Percentiles rank a stretch among this genome's conserved stretches.
Conservation (phyloP, 2,329 filamentous ascomycete species). For the Pseudogymnoascus pannorum region DNA sequence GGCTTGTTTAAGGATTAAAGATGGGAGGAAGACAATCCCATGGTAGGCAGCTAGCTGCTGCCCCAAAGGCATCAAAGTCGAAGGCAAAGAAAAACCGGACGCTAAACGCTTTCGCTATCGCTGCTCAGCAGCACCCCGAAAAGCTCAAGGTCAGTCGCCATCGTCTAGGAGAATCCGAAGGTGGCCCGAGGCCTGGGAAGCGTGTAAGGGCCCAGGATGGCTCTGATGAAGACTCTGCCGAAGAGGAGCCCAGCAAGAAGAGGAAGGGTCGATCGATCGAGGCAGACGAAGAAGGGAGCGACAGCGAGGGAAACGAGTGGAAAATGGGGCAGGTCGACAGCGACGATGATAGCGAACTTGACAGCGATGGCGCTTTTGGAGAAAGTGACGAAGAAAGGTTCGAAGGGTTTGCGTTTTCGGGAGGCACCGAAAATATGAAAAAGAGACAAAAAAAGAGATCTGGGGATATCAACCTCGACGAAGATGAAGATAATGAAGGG, state of each 20-base stretch:
- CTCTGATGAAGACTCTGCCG: conserved; percentile 35
- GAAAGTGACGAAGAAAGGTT: conserved; percentile 65
- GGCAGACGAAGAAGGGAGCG: conserved; percentile 48
- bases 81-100: conserved; percentile 39
- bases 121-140: conserved; percentile 48
- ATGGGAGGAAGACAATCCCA: conserved; percentile 32
- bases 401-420: conserved; percentile 59
- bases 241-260: conserved; percentile 30
- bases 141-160: conserved; percentile 45
- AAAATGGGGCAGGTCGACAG: conserved; percentile 56
- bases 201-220: conserved; percentile 31
- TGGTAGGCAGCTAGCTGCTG: conserved; percentile 25
- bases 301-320: conserved; percentile 64
- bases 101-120: conserved; percentile 55
- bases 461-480: conserved; percentile 43
- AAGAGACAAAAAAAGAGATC: conserved; percentile 40
- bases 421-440: conserved; percentile 45
- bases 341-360: conserved; percentile 61
- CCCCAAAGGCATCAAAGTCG: conserved; percentile 34
- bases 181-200: conserved; percentile 33
- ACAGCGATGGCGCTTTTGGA: conserved; percentile 66
- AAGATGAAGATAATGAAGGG: conserved; percentile 31
- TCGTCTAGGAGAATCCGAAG: conserved; percentile 48
- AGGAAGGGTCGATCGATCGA: conserved; percentile 32
- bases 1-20: conserved; percentile 7